Evolutionary conservation across 2,329 filamentous ascomycete species (phyloP).

Genomic region (Ophiobolus disseminans): DNA sequence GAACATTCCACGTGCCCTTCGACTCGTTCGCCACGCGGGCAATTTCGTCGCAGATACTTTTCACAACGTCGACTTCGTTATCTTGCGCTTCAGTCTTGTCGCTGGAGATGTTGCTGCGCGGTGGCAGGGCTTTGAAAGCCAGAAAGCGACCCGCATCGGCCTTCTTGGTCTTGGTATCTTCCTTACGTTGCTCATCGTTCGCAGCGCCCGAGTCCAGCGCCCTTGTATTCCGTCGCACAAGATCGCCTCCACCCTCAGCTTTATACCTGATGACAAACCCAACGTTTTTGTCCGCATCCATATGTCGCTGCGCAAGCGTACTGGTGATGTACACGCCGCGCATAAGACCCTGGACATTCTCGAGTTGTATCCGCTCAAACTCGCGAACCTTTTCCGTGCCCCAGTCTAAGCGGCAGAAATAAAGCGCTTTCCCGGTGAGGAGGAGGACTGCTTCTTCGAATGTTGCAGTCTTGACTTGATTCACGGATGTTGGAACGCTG

Average conservation of each 20-base stretch:
- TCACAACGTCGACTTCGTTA: conserved; percentile 63
- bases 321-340: conserved; percentile 90
- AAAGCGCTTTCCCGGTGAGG: conserved; percentile 83
- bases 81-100: conserved; percentile 37
- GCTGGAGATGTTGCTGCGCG: conserved; percentile 50
- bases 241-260: conserved; percentile 71
- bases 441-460: conserved; percentile 90
- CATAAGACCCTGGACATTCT: conserved; percentile 74
- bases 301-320: conserved; percentile 78
- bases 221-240: conserved; percentile 83
- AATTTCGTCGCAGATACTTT: conserved; percentile 77
- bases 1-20: conserved; percentile 42
- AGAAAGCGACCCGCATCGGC: conserved; percentile 48
- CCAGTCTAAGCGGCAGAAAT: conserved; percentile 93
- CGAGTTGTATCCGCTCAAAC: conserved; percentile 84
- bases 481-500: conserved; percentile 74
- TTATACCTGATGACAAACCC: conserved; percentile 83
- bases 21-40: conserved; percentile 67
- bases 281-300: conserved; percentile 79
- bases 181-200: conserved; percentile 18
- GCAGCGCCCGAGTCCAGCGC: conserved; percentile 66
- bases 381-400: conserved; percentile 91
- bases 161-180: conserved; percentile 23
- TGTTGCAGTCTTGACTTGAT: conserved; percentile 70
- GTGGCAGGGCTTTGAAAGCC: conserved; percentile 64